A percentile compares a stretch with the other conserved stretches of the same genome.
phyloP scores from a whole-genome alignment of 441 rosid species.

The Corymbia calophylla region DNA sequence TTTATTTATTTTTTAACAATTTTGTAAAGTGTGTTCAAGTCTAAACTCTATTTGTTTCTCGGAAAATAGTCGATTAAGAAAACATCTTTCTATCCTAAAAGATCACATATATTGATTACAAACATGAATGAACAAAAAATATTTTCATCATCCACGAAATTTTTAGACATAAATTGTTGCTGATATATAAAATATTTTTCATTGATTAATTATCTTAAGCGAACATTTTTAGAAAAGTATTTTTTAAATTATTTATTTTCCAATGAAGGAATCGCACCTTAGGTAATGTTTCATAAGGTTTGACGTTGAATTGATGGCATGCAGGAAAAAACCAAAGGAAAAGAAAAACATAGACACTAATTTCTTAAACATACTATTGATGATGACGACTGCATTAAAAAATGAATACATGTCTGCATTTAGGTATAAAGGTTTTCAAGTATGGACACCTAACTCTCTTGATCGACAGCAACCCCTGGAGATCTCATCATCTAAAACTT shows the following conservation, averaged over 20 bases:
- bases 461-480: background rate
- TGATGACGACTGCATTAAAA: background rate
- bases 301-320: background rate
- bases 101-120: background rate
- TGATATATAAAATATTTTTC: background rate
- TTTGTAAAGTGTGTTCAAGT: background rate
- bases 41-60: background rate
- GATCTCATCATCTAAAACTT: background rate
- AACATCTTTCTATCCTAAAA: rapidly evolving
- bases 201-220: rapidly evolving
- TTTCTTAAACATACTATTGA: background rate
- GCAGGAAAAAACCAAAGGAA: background rate
- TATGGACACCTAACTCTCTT: background rate
- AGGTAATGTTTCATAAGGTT: background rate
- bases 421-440: background rate
- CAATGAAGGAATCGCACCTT: rapidly evolving
- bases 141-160: background rate
- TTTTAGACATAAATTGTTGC: rapidly evolving
- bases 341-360: background rate
- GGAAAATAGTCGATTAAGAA: background rate
- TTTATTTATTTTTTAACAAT: no score
- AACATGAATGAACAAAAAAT: background rate
- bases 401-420: background rate
- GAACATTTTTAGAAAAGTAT: background rate
- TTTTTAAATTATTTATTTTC: background rate